These are phyloP conservation scores for Cydonia oblonga DNA, from an alignment of 331 rosid species.

Conservation along the genomic window DNA sequence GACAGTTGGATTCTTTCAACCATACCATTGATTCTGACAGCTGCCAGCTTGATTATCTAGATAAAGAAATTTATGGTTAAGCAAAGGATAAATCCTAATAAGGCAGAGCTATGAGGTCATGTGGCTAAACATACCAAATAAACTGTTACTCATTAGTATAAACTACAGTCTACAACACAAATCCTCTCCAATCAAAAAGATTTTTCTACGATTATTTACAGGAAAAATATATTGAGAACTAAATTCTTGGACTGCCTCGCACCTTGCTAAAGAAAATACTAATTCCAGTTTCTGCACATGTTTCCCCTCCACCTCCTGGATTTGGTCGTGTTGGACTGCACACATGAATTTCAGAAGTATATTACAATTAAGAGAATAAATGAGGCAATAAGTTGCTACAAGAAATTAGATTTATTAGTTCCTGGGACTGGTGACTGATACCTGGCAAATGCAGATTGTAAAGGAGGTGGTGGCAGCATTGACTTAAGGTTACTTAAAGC, in stretches of 20 bases:
- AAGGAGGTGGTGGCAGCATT: conserved; percentile 66
- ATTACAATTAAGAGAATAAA: not conserved
- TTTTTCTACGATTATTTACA: not conserved
- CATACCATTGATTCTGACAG: conserved; percentile 92
- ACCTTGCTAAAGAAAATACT: conserved; percentile 82
- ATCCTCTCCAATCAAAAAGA: not conserved
- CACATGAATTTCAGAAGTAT: conserved; percentile 5
- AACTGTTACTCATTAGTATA: not conserved
- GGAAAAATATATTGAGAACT: not conserved
- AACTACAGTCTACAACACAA: not conserved
- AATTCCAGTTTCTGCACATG: conserved; percentile 95
- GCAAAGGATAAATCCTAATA: not conserved
- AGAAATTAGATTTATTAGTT: not conserved
- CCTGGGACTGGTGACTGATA: conserved; percentile 15
- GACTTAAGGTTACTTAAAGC: conserved; percentile 59
- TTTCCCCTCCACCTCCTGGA: conserved; percentile 97
- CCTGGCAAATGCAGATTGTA: conserved; percentile 98
- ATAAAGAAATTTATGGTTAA: conserved; percentile 4
- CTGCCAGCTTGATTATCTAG: conserved; percentile 80
- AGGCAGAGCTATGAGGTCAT: not conserved
- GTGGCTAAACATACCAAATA: not conserved
- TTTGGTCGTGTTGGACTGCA: conserved; percentile 90
- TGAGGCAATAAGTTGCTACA: not conserved
- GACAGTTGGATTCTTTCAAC: conserved; percentile 84
- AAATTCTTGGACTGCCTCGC: not conserved